phyloP scores from a whole-genome alignment of 306 rosid genomes.

The Inga laurina region DNA sequence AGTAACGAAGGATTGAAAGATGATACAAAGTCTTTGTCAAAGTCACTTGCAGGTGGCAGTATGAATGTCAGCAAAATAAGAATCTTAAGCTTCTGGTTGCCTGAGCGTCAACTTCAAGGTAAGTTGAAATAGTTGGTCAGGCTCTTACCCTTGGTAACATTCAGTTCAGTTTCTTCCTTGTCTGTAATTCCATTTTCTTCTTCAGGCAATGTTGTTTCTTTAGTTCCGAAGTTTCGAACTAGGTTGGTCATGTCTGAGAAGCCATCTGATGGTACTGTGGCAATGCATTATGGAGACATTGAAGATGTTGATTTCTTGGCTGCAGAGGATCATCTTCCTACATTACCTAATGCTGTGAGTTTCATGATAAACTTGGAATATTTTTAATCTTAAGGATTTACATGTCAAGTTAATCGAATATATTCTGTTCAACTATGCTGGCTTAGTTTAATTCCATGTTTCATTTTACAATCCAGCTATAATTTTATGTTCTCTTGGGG shows the following conservation, averaged over 20 bases:
- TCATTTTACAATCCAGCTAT: conserved; percentile 16
- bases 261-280: conserved; percentile 91
- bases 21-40: conserved; percentile 66
- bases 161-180: conserved; percentile 24
- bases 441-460: neutral
- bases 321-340: conserved; percentile 77
- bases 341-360: conserved; percentile 92
- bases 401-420: conserved; percentile 18
- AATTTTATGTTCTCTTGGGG: neutral
- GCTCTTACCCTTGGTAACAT: conserved; percentile 25
- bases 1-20: conserved; percentile 67
- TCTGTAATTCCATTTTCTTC: conserved; percentile 39
- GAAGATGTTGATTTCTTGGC: conserved; percentile 54
- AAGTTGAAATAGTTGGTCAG: conserved; percentile 27
- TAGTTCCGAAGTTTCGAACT: conserved; percentile 49
- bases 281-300: conserved; percentile 72
- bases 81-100: conserved; percentile 46
- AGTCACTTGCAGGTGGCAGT: conserved; percentile 84
- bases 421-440: conserved; percentile 16
- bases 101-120: conserved; percentile 82
- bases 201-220: conserved; percentile 58
- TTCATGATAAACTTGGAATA: conserved; percentile 9
- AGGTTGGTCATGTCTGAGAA: conserved; percentile 87
- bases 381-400: conserved; percentile 23
- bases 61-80: conserved; percentile 79